A percentile compares a stretch with the other conserved stretches of the same genome.
Evolutionary conservation across 352 stramenopile species (phyloP).

Genomic region (Globisporangium rhizosaccharum): DNA sequence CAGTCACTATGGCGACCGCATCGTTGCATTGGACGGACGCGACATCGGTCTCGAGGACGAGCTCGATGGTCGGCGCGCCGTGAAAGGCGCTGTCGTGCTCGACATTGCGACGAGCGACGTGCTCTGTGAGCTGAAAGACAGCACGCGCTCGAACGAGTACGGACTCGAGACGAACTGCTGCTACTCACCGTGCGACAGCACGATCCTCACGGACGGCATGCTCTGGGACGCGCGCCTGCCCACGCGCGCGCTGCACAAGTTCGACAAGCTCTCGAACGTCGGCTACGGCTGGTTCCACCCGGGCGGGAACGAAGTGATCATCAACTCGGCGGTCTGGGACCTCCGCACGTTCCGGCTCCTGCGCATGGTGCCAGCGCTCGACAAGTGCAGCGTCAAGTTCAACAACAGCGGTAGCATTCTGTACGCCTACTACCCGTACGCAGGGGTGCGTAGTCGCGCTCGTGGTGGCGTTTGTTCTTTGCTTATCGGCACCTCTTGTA

Average conservation of each 20-base stretch:
- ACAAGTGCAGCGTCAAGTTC: conserved; percentile 81
- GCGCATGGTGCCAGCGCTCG: conserved; percentile 81
- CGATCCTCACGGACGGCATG: conserved; percentile 76
- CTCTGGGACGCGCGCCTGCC: conserved; percentile 74
- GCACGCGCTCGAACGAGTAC: conserved; percentile 68
- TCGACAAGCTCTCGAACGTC: conserved; percentile 85
- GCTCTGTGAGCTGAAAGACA: conserved; percentile 56
- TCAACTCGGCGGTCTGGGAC: conserved; percentile 89
- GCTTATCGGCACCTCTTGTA: too few relatives aligned
- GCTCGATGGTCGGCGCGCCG: conserved; percentile 20
- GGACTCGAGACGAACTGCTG: conserved; percentile 73
- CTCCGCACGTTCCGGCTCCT: conserved; percentile 80
- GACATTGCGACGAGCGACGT: conserved; percentile 65
- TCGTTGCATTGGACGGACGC: conserved; percentile 63
- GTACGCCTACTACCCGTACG: conserved; percentile 80
- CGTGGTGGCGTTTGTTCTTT: too few relatives aligned
- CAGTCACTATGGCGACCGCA: conserved; percentile 69
- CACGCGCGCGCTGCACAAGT: conserved; percentile 78
- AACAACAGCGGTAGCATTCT: conserved; percentile 61
- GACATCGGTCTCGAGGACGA: conserved; percentile 26
- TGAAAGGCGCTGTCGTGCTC: conserved; percentile 54
- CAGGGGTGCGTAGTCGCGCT: conserved; percentile 29
- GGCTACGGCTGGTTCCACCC: conserved; percentile 84
- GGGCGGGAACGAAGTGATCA: conserved; percentile 84
- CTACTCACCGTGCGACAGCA: conserved; percentile 66